These are phyloP conservation scores for Histomonas meleagridis DNA, from an alignment of 208 protist genomes.

Conservation along the genomic window DNA sequence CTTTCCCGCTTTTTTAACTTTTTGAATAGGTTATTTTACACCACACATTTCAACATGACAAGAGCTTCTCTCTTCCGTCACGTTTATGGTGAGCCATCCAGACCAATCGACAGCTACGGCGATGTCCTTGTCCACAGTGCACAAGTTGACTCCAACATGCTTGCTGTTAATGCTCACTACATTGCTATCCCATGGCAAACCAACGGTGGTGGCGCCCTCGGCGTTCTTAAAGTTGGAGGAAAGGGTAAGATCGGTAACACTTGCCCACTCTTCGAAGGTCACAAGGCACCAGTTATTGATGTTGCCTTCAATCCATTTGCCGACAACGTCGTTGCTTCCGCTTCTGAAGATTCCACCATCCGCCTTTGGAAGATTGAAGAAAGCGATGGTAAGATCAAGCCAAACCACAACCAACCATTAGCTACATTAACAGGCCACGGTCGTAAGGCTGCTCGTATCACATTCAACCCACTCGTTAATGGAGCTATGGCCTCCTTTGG, in stretches of 20 bases:
- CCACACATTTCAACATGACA: too few relatives aligned
- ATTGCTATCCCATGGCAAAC: background rate
- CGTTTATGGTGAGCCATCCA: background rate
- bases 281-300: conserved; percentile 4
- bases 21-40: too few relatives aligned
- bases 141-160: background rate
- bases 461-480: conserved; percentile 3
- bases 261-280: background rate
- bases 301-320: conserved; percentile 20
- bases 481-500: background rate
- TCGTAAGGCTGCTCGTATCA: background rate
- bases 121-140: background rate
- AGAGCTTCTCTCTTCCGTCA: conserved; percentile 2
- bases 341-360: conserved; percentile 24
- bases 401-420: background rate
- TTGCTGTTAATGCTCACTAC: background rate
- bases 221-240: background rate
- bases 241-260: background rate
- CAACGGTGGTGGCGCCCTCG: background rate
- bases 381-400: background rate
- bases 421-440: background rate
- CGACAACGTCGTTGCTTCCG: background rate
- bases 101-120: background rate
- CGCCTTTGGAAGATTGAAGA: conserved; percentile 15
- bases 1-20: too few relatives aligned